These are phyloP conservation scores for Populus hybrid DNA, from an alignment of 441 rosid species.

Conservation along the genomic window DNA sequence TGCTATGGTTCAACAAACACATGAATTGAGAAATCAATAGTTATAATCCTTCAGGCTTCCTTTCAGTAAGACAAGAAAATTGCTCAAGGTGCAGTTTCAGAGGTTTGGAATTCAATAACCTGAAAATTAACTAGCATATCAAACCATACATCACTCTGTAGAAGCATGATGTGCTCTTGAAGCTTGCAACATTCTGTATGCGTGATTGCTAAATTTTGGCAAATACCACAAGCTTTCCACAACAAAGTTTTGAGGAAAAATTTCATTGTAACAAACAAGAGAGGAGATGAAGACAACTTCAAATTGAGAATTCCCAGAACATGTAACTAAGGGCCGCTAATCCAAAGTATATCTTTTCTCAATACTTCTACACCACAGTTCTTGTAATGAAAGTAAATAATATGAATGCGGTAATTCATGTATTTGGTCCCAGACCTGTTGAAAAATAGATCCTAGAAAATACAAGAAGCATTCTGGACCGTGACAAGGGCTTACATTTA, in stretches of 20 bases:
- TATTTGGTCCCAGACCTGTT: neutral
- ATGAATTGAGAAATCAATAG: neutral
- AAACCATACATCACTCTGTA: neutral
- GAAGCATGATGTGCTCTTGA: neutral
- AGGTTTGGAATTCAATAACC: neutral
- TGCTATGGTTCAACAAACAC: neutral
- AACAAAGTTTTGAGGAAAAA: neutral
- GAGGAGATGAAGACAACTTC: neutral
- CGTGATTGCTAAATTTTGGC: neutral
- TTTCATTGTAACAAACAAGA: neutral
- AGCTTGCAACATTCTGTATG: neutral
- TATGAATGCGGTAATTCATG: neutral
- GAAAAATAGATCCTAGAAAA: neutral
- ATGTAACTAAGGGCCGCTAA: neutral
- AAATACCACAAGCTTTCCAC: neutral
- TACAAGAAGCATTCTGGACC: neutral
- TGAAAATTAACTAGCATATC: neutral
- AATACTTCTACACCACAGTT: neutral
- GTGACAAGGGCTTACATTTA: slow-evolving; percentile 49
- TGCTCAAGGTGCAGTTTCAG: neutral
- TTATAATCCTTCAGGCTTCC: neutral
- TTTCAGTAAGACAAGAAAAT: neutral
- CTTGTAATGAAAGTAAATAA: neutral
- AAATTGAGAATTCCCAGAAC: neutral
- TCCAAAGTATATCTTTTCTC: neutral